Evolutionary conservation across 345 rosid genomes (phyloP).

Genomic region (Eucalyptus lansdowneana): DNA sequence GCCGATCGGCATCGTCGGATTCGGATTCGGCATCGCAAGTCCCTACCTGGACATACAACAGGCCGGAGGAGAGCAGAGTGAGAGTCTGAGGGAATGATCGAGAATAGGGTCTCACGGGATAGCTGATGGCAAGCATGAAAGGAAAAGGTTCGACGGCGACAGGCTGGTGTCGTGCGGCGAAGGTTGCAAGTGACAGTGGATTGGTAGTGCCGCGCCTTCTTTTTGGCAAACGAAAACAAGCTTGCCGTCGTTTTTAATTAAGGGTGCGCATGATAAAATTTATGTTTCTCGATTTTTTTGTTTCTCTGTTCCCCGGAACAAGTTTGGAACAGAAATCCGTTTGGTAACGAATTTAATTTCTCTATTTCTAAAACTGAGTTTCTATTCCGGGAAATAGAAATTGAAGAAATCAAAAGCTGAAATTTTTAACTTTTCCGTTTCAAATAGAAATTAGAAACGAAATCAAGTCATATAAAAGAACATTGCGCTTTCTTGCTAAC

Average conservation of each 20-base stretch:
- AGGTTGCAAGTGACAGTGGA: background rate
- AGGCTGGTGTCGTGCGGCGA: background rate
- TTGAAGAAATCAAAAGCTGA: no score
- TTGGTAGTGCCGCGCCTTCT: background rate
- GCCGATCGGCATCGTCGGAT: background rate
- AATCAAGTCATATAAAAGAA: no score
- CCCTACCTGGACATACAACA: rapidly evolving
- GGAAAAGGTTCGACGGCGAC: background rate
- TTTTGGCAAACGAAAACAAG: background rate
- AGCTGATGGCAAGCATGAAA: background rate
- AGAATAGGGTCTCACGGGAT: background rate
- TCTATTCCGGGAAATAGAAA: no score
- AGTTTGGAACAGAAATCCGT: no score
- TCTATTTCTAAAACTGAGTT: no score
- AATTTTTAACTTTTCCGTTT: no score
- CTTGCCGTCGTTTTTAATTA: background rate
- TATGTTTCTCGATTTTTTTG: no score
- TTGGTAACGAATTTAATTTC: no score
- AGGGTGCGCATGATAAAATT: no score
- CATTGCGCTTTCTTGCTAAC: no score
- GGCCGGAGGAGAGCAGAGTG: background rate
- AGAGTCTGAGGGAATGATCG: background rate
- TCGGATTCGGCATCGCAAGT: background rate
- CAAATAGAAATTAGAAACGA: no score
- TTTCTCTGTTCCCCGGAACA: no score